Conservation (phyloP, 176 grass and related monocot genomes). For the Eremochloa ophiuroides region DNA sequence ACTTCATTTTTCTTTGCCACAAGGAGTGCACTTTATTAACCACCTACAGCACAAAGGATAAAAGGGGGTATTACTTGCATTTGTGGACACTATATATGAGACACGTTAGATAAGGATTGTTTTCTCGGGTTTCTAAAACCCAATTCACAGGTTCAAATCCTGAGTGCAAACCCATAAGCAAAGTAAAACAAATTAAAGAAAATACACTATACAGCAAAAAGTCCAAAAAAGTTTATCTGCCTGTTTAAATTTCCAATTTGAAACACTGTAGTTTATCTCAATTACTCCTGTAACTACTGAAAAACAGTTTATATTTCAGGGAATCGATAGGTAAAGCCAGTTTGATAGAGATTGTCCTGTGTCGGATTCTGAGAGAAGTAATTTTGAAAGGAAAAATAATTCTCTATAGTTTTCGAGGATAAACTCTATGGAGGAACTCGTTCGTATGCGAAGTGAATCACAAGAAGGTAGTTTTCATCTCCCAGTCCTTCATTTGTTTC, state of each 20-base stretch:
- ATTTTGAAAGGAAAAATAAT: background rate
- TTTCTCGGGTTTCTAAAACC: background rate
- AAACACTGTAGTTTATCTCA: background rate
- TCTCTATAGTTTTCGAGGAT: background rate
- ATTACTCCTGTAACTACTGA: background rate
- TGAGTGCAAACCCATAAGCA: background rate
- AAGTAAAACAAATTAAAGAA: background rate
- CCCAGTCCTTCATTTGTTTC: background rate
- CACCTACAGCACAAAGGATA: background rate
- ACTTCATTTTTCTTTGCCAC: too few species aligned
- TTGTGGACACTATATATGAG: background rate
- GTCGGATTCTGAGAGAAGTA: background rate
- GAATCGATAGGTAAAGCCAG: background rate
- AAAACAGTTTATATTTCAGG: background rate
- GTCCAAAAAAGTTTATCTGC: background rate
- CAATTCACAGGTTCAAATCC: background rate
- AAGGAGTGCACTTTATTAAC: background rate
- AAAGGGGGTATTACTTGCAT: background rate
- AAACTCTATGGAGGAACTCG: background rate
- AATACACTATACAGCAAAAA: background rate
- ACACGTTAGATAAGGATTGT: background rate
- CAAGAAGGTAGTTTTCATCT: background rate
- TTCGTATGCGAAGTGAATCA: background rate
- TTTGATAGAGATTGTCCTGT: background rate
- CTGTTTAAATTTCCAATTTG: background rate